Conservation (phyloP, 192 early-diverging fungal species). For the Chytriomyces hyalinus region DNA sequence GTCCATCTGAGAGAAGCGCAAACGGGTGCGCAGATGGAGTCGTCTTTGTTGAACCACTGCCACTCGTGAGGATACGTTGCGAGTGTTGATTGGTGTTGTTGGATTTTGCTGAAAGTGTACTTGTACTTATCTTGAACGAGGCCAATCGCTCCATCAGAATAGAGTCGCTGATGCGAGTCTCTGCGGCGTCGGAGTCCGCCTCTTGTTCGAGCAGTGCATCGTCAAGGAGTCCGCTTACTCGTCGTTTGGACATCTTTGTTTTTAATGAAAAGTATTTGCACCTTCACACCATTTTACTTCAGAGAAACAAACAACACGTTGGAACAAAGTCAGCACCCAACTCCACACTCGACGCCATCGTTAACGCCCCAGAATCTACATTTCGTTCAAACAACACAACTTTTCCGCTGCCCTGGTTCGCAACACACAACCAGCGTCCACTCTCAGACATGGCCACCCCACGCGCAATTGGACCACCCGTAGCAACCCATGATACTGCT, state of each 20-base stretch:
- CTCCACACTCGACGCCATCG: not conserved
- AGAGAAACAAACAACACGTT: not conserved
- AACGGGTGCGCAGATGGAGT: conserved; percentile 6
- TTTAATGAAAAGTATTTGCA: not conserved
- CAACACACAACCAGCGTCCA: not conserved
- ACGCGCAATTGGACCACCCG: no score
- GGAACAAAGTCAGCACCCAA: not conserved
- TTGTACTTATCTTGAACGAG: conserved; percentile 22
- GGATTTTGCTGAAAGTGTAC: not conserved
- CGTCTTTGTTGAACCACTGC: conserved; percentile 22
- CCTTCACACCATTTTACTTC: not conserved
- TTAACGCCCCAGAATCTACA: not conserved
- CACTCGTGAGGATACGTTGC: conserved; percentile 8
- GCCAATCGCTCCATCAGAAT: conserved; percentile 2
- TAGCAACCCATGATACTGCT: no score
- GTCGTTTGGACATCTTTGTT: conserved; percentile 44
- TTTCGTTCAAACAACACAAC: not conserved
- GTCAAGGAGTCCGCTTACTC: conserved; percentile 91
- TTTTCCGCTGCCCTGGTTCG: not conserved
- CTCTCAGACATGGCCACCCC: no score
- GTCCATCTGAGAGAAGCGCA: conserved; percentile 12
- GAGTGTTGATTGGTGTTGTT: not conserved
- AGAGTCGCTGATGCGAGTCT: not conserved
- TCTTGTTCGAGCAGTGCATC: conserved; percentile 82
- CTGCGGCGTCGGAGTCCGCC: not conserved